Conservation (phyloP, 495 filamentous ascomycete species). For the Bryoglossum gracile region DNA sequence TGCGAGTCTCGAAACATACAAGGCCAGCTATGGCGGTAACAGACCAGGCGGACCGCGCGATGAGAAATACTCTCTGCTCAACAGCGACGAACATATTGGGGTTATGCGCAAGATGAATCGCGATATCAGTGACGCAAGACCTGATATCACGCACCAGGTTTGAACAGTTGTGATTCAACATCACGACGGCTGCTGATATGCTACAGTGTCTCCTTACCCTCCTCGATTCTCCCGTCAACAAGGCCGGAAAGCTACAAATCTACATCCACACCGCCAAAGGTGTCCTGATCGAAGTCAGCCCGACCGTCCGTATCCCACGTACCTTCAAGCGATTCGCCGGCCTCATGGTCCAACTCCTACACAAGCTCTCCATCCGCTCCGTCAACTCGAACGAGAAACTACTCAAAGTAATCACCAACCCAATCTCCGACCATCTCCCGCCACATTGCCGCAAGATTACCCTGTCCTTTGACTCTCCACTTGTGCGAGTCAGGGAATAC, state of each 20-base stretch:
- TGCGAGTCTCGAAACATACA: conserved; percentile 95
- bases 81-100: conserved; percentile 98
- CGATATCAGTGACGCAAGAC: conserved; percentile 94
- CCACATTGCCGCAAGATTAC: conserved; percentile 97
- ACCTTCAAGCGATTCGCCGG: conserved; percentile 99
- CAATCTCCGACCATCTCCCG: conserved; percentile 92
- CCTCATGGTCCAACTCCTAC: conserved; percentile 97
- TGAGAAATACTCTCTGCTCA: conserved; percentile 92
- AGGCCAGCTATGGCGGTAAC: conserved; percentile 66
- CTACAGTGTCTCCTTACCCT: conserved; percentile 89
- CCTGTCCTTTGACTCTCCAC: conserved; percentile 79
- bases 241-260: conserved; percentile 93
- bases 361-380: conserved; percentile 90
- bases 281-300: conserved; percentile 94
- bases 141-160: conserved; percentile 98
- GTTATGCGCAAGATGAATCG: conserved; percentile 99
- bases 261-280: conserved; percentile 97
- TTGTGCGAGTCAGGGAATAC: conserved; percentile 84
- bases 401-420: conserved; percentile 94
- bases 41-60: conserved; percentile 55
- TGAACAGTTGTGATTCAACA: conserved; percentile 27
- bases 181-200: conserved; percentile 12
- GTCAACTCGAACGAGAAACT: conserved; percentile 96
- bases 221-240: conserved; percentile 96
- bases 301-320: conserved; percentile 89